Evolutionary conservation across 2,329 filamentous ascomycete genomes (phyloP).

Genomic region (Claviceps capensis): DNA sequence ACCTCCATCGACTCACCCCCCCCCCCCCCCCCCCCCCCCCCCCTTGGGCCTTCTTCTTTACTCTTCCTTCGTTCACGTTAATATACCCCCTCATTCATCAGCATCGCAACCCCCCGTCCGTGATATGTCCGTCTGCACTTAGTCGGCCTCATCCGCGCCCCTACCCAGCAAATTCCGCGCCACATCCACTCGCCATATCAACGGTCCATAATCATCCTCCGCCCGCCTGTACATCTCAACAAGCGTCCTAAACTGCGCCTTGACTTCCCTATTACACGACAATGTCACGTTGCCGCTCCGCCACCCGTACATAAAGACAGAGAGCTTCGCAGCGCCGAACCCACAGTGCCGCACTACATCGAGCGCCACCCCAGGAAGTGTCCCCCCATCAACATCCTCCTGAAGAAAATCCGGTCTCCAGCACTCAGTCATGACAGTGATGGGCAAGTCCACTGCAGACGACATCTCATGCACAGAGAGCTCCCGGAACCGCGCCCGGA

Average conservation of each 20-base stretch:
- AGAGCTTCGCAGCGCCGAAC: conserved; percentile 24
- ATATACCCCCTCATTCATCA: too few relatives aligned
- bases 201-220: conserved; percentile 18
- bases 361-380: conserved; percentile 20
- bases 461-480: conserved; percentile 22
- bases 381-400: conserved; percentile 11
- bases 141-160: too few relatives aligned
- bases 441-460: conserved; percentile 19
- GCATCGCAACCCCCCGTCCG: not conserved
- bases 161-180: conserved; percentile 20
- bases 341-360: conserved; percentile 18
- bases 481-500: conserved; percentile 16
- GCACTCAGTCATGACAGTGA: conserved; percentile 16
- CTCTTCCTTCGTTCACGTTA: too few relatives aligned
- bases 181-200: conserved; percentile 20
- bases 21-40: too few relatives aligned
- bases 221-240: conserved; percentile 16
- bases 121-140: too few relatives aligned
- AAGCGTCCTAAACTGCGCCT: conserved; percentile 21
- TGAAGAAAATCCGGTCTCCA: conserved; percentile 16
- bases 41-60: too few relatives aligned
- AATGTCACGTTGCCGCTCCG: conserved; percentile 19
- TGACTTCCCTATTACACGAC: conserved; percentile 28
- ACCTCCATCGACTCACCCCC: too few relatives aligned
- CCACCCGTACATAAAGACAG: conserved; percentile 28